A percentile compares a stretch with the other conserved stretches of the same genome.
phyloP scores from a whole-genome alignment of 2,329 filamentous ascomycete genomes.

The Gaeumannomyces sp. region DNA sequence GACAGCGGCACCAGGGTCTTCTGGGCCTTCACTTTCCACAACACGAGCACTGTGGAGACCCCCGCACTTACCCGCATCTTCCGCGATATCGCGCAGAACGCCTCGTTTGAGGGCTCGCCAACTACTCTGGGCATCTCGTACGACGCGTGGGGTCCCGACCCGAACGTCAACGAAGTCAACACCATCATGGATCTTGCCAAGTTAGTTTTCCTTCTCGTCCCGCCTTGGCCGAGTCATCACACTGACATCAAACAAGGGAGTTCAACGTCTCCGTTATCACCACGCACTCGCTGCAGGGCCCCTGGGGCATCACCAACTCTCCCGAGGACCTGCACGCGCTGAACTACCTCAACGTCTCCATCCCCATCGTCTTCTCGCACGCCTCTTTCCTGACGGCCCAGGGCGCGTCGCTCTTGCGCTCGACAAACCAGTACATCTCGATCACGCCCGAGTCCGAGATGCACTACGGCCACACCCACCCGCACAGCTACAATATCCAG shows the following conservation, averaged over 20 bases:
- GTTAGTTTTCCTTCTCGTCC: constrained; percentile 15
- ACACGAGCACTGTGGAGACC: constrained; percentile 26
- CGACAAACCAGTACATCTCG: constrained; percentile 46
- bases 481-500: constrained; percentile 32
- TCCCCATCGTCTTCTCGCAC: constrained; percentile 48
- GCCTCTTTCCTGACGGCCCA: constrained; percentile 35
- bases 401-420: constrained; percentile 36
- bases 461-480: constrained; percentile 50
- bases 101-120: constrained; percentile 21
- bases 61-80: constrained; percentile 34
- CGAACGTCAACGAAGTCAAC: constrained; percentile 22
- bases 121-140: constrained; percentile 35
- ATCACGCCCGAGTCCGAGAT: constrained; percentile 55
- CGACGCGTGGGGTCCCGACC: constrained; percentile 28
- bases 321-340: constrained; percentile 31
- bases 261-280: constrained; percentile 40
- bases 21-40: constrained; percentile 38
- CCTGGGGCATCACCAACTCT: constrained; percentile 32
- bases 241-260: constrained; percentile 17
- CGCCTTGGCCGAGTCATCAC: background rate
- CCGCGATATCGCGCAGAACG: constrained; percentile 27
- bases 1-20: constrained; percentile 43
- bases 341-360: constrained; percentile 34
- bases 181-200: constrained; percentile 27
- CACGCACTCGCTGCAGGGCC: constrained; percentile 34